Conservation (phyloP, 371 early-diverging fungal genomes). For the Caulochytrium protostelioides region DNA sequence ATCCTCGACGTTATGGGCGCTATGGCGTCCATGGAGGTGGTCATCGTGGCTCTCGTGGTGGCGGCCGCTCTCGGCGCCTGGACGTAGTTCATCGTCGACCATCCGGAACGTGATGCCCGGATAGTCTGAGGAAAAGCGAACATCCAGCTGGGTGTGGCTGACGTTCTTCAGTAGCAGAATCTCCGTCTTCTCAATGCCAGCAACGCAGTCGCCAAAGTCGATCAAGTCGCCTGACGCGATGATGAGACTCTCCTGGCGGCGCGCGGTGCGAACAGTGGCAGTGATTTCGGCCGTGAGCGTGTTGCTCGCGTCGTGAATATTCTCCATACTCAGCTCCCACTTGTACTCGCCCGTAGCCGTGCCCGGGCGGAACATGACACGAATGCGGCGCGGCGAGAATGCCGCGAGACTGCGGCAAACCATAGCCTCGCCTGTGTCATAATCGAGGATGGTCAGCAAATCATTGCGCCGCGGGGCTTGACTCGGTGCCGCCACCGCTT, state of each 20-base stretch:
- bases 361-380: slow-evolving; percentile 63
- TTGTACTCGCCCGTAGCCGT: slow-evolving; percentile 73
- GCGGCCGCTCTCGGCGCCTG: slow-evolving; percentile 24
- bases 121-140: slow-evolving; percentile 56
- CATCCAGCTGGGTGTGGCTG: slow-evolving; percentile 48
- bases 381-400: slow-evolving; percentile 46
- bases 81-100: slow-evolving; percentile 7
- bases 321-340: slow-evolving; percentile 71
- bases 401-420: slow-evolving; percentile 38
- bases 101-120: slow-evolving; percentile 46
- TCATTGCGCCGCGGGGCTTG: too few species aligned
- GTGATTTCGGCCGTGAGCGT: slow-evolving; percentile 56
- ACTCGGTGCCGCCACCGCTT: neutral
- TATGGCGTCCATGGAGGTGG: too few species aligned
- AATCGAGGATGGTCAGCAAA: slow-evolving; percentile 48
- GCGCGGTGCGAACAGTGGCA: slow-evolving; percentile 51
- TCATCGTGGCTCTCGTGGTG: too few species aligned
- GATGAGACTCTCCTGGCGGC: slow-evolving; percentile 48
- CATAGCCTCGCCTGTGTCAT: slow-evolving; percentile 40
- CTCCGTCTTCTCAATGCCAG: slow-evolving; percentile 25
- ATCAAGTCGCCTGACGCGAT: slow-evolving; percentile 53
- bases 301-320: slow-evolving; percentile 67
- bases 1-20: too few species aligned
- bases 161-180: slow-evolving; percentile 46
- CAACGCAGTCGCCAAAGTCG: slow-evolving; percentile 85